phyloP scores from a whole-genome alignment of 495 filamentous ascomycete genomes.

The Rhizodiscina lignyota region DNA sequence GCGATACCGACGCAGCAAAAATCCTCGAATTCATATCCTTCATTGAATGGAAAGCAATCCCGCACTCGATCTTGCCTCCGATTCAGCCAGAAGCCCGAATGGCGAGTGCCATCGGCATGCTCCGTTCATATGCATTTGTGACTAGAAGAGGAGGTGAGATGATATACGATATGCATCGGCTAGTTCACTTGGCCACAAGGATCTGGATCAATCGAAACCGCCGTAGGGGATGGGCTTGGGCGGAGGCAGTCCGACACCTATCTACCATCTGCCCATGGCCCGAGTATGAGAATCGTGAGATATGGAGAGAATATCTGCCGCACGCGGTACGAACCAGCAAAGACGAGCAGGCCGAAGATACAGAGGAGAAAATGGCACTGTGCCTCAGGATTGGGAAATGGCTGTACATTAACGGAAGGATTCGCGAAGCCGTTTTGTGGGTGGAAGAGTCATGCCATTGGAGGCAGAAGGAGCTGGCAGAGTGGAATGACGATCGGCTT shows the following conservation, averaged over 20 bases:
- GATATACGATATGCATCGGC: slow-evolving; percentile 13
- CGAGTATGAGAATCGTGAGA: slow-evolving; percentile 9
- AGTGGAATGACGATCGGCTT: slow-evolving; percentile 18
- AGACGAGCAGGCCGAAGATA: neutral
- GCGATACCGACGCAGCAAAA: slow-evolving; percentile 8
- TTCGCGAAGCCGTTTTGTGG: slow-evolving; percentile 8
- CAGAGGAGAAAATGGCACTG: slow-evolving; percentile 4
- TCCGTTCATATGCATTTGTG: slow-evolving; percentile 14
- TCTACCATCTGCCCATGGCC: slow-evolving; percentile 9
- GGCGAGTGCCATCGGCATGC: slow-evolving; percentile 11
- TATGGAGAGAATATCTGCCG: slow-evolving; percentile 20
- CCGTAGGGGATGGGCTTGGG: slow-evolving; percentile 2
- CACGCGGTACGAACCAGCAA: slow-evolving; percentile 15
- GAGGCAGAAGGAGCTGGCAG: slow-evolving; percentile 8
- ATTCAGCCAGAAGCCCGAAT: slow-evolving; percentile 11
- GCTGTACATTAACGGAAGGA: slow-evolving; percentile 8
- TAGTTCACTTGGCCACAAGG: slow-evolving; percentile 17
- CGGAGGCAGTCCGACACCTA: slow-evolving; percentile 6
- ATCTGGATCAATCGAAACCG: slow-evolving; percentile 16
- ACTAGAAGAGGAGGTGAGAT: slow-evolving; percentile 4
- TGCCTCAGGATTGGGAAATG: slow-evolving; percentile 9
- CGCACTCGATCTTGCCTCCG: slow-evolving; percentile 11
- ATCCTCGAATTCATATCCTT: slow-evolving; percentile 15
- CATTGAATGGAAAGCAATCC: slow-evolving; percentile 21
- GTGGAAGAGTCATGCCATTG: slow-evolving; percentile 4